Evolutionary conservation across 2,329 filamentous ascomycete species (phyloP).

Genomic region (Fusarium mangiferae): DNA sequence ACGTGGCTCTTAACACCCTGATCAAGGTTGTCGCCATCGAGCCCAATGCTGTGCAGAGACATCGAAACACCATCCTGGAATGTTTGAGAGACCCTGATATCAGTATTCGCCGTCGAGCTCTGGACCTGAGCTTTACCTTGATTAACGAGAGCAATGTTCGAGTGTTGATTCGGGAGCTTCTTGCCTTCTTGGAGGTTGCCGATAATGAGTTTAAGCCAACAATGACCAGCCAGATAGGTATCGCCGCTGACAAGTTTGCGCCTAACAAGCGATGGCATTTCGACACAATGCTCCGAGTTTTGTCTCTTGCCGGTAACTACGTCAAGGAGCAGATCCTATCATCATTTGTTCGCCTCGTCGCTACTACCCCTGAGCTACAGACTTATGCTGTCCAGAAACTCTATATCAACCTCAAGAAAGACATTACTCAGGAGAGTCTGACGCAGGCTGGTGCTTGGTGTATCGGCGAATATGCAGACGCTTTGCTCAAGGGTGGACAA

Average conservation of each 20-base stretch:
- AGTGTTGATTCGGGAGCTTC: slow-evolving; percentile 88
- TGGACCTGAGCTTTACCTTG: slow-evolving; percentile 96
- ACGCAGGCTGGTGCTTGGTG: slow-evolving; percentile 96
- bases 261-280: slow-evolving; percentile 99
- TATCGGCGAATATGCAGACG: slow-evolving; percentile 95
- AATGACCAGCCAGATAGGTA: slow-evolving; percentile 98
- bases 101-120: slow-evolving; percentile 92
- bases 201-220: slow-evolving; percentile 99
- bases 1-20: slow-evolving; percentile 95
- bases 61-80: slow-evolving; percentile 96
- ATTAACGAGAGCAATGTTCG: slow-evolving; percentile 98
- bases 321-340: slow-evolving; percentile 98
- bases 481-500: slow-evolving; percentile 86
- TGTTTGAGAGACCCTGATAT: slow-evolving; percentile 97
- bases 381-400: slow-evolving; percentile 97
- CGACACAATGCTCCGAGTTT: slow-evolving; percentile 93
- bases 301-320: slow-evolving; percentile 94
- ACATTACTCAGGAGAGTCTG: slow-evolving; percentile 96
- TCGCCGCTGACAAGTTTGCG: slow-evolving; percentile 94
- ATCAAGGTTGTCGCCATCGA: slow-evolving; percentile 99
- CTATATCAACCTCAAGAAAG: slow-evolving; percentile 89
- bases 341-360: slow-evolving; percentile 94
- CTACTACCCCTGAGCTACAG: slow-evolving; percentile 92
- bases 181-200: slow-evolving; percentile 95
- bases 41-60: slow-evolving; percentile 95